Evolutionary conservation across 2,329 filamentous ascomycete genomes (phyloP).

Genomic region (Pseudogymnoascus sp.): DNA sequence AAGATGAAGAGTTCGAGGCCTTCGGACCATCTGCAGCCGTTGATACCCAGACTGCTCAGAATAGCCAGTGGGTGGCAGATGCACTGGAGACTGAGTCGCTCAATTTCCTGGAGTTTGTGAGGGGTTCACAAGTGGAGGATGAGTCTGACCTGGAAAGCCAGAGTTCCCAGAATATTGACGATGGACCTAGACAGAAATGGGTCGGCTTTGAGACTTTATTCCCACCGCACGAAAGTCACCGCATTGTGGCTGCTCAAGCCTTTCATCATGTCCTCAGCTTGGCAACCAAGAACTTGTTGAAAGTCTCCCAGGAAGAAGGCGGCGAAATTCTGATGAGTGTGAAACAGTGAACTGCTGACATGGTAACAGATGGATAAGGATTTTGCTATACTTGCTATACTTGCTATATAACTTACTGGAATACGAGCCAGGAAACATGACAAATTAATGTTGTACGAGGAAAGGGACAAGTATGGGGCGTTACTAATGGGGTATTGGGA

Average conservation of each 20-base stretch:
- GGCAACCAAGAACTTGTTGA: constrained; percentile 57
- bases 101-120: constrained; percentile 58
- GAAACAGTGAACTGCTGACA: neutral
- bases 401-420: neutral
- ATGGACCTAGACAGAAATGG: constrained; percentile 29
- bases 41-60: constrained; percentile 41
- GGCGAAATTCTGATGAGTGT: constrained; percentile 24
- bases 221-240: constrained; percentile 41
- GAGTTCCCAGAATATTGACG: constrained; percentile 17
- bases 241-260: constrained; percentile 63
- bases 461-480: neutral
- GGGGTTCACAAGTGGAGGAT: constrained; percentile 35
- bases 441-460: neutral
- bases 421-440: neutral
- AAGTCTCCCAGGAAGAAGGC: constrained; percentile 48
- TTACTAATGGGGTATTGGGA: neutral
- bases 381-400: constrained; percentile 5
- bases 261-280: constrained; percentile 68
- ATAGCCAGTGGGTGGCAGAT: constrained; percentile 42
- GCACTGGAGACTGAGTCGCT: constrained; percentile 50
- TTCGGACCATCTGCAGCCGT: constrained; percentile 33
- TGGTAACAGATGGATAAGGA: neutral
- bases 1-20: constrained; percentile 37
- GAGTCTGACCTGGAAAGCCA: constrained; percentile 23
- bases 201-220: constrained; percentile 66